Evolutionary conservation across 768 basidiomycete genomes (phyloP).

Genomic region (Albatrellus ellisii): DNA sequence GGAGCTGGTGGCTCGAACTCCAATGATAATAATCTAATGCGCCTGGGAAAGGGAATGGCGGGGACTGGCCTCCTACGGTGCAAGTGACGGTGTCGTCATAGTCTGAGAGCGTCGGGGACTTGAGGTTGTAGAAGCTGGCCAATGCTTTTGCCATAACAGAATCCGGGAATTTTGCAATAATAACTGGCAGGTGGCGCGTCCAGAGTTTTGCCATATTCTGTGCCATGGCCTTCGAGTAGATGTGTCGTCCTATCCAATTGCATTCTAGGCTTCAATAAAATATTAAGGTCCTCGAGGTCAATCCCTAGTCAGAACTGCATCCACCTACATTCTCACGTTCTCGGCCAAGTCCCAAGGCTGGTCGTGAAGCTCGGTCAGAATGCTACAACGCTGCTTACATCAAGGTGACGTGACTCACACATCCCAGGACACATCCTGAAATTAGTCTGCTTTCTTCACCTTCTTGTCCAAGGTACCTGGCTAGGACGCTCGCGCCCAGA

Average conservation of each 20-base stretch:
- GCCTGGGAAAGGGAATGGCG: constrained; percentile 32
- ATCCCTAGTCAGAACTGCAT: constrained; percentile 4
- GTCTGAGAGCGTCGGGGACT: constrained; percentile 37
- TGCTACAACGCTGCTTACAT: constrained; percentile 6
- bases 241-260: constrained; percentile 40
- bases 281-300: constrained; percentile 6
- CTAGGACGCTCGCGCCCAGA: constrained; percentile 84
- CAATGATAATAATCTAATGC: constrained; percentile 35
- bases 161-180: constrained; percentile 42
- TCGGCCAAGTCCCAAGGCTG: constrained; percentile 38
- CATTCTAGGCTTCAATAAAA: constrained; percentile 32
- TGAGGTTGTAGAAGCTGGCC: constrained; percentile 30
- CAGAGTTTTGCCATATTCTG: constrained; percentile 52
- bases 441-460: constrained; percentile 45
- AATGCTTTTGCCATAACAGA: constrained; percentile 38
- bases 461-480: constrained; percentile 83
- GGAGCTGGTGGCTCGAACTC: constrained; percentile 46
- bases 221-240: constrained; percentile 76
- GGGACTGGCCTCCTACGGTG: constrained; percentile 49
- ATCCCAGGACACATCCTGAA: constrained; percentile 58
- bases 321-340: constrained; percentile 23
- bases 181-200: constrained; percentile 31
- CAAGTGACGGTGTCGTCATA: constrained; percentile 57
- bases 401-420: constrained; percentile 37
- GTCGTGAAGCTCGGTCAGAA: constrained; percentile 1